phyloP scores from a whole-genome alignment of 1,139 yeast species.

The Kazachstania sp. region DNA sequence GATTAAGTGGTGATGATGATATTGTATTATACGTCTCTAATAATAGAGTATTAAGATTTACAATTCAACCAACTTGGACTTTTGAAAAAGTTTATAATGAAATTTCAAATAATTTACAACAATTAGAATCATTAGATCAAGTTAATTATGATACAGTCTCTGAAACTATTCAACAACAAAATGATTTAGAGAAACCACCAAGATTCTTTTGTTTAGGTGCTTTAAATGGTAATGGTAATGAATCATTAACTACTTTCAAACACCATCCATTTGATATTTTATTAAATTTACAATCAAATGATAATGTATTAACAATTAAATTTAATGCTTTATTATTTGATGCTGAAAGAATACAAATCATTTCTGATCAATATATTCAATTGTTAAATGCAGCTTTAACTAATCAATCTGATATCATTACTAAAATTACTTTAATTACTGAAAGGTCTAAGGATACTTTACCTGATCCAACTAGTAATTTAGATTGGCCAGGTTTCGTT shows the following conservation, averaged over 20 bases:
- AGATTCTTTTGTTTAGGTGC: conserved; percentile 42
- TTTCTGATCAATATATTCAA: conserved; percentile 65
- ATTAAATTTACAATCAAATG: conserved; percentile 15
- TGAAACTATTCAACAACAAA: conserved; percentile 39
- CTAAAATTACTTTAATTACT: conserved; percentile 63
- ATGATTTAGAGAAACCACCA: conserved; percentile 50
- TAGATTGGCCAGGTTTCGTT: conserved; percentile 85
- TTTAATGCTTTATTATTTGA: conserved; percentile 75
- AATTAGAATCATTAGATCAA: conserved; percentile 37
- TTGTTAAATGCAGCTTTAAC: conserved; percentile 37
- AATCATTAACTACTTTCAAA: conserved; percentile 18
- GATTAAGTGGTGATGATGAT: conserved; percentile 92
- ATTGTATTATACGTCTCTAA: conserved; percentile 70
- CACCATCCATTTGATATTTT: conserved; percentile 25
- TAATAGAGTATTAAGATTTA: conserved; percentile 48
- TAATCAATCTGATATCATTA: conserved; percentile 39
- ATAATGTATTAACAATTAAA: conserved; percentile 15
- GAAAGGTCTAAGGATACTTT: conserved; percentile 46
- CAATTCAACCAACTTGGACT: conserved; percentile 43
- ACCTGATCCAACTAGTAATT: conserved; percentile 81
- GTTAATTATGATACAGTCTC: conserved; percentile 54
- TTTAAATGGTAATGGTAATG: conserved; percentile 10
- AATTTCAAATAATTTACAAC: conserved; percentile 25
- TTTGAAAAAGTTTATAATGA: conserved; percentile 41
- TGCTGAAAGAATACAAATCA: conserved; percentile 54